These are phyloP conservation scores for Tephrocybe sp. DNA, from an alignment of 768 basidiomycete genomes.

Conservation along the genomic window DNA sequence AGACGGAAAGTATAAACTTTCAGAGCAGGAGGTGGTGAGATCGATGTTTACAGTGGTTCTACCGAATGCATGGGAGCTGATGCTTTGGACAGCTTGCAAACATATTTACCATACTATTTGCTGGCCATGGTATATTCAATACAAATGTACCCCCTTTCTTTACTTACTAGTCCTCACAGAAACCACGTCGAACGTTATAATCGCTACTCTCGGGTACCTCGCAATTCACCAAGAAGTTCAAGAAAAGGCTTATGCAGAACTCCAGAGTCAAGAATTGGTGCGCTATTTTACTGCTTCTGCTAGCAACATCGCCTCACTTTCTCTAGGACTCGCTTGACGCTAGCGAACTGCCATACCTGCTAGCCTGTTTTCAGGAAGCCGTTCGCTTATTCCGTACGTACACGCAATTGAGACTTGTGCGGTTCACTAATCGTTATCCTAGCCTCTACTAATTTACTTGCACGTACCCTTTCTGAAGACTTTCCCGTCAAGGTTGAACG, in stretches of 20 bases:
- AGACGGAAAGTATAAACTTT: slow-evolving; percentile 17
- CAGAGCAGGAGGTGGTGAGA: slow-evolving; percentile 23
- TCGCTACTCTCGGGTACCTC: slow-evolving; percentile 47
- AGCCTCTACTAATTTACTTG: slow-evolving; percentile 25
- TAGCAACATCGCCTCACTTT: neutral
- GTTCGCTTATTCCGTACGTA: slow-evolving; percentile 27
- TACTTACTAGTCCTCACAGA: slow-evolving; percentile 26
- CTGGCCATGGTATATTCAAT: slow-evolving; percentile 22
- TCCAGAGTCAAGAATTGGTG: slow-evolving; percentile 35
- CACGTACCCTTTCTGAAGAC: slow-evolving; percentile 27
- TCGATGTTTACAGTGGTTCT: neutral
- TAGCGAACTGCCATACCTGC: slow-evolving; percentile 23
- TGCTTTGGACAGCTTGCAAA: slow-evolving; percentile 20
- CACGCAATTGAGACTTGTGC: neutral
- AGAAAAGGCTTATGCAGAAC: slow-evolving; percentile 46
- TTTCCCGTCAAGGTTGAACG: slow-evolving; percentile 6
- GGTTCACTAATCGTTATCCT: neutral
- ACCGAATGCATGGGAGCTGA: neutral
- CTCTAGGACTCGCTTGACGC: slow-evolving; percentile 19
- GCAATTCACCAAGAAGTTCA: slow-evolving; percentile 46
- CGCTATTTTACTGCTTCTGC: neutral
- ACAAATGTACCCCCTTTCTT: neutral
- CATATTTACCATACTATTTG: slow-evolving; percentile 23
- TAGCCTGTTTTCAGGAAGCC: slow-evolving; percentile 29
- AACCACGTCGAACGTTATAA: slow-evolving; percentile 50